These are phyloP conservation scores for Colletotrichum sp. DNA, from an alignment of 2,329 filamentous ascomycete species.

Conservation along the genomic window DNA sequence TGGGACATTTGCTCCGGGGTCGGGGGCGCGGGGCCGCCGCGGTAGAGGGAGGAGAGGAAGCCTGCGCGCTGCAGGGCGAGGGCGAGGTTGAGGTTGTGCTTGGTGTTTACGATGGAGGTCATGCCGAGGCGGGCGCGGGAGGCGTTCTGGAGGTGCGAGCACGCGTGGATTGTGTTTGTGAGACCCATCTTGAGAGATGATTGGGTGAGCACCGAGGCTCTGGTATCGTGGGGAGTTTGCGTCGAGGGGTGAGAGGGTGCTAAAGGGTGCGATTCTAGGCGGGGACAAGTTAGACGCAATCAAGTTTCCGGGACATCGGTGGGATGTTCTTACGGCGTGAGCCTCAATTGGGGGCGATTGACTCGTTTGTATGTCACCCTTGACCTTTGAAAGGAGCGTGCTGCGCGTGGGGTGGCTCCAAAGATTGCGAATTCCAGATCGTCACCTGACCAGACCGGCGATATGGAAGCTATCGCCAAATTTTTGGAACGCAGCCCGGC, in stretches of 20 bases:
- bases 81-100: constrained; percentile 78
- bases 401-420: background rate
- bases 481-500: constrained; percentile 11
- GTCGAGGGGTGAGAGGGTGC: background rate
- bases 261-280: background rate
- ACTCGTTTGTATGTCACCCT: too few species aligned
- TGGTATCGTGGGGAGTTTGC: background rate
- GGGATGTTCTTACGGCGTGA: background rate
- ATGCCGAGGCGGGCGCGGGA: constrained; percentile 82
- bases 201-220: background rate
- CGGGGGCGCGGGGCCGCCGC: constrained; percentile 65
- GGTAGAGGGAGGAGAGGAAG: constrained; percentile 81
- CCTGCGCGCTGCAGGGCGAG: constrained; percentile 83
- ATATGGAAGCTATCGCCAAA: constrained; percentile 22
- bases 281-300: background rate
- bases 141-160: constrained; percentile 91
- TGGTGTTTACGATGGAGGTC: constrained; percentile 81
- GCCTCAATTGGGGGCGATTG: background rate
- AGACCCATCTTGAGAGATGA: constrained; percentile 44
- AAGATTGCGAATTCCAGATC: background rate
- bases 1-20: constrained; percentile 49
- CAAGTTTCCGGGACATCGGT: background rate
- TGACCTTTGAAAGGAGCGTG: background rate
- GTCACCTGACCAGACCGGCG: background rate
- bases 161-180: constrained; percentile 77